Percentiles rank a stretch among this genome's conserved stretches.
Evolutionary conservation across 2,329 filamentous ascomycete genomes (phyloP).

Genomic region (Hypocrella siamensis): DNA sequence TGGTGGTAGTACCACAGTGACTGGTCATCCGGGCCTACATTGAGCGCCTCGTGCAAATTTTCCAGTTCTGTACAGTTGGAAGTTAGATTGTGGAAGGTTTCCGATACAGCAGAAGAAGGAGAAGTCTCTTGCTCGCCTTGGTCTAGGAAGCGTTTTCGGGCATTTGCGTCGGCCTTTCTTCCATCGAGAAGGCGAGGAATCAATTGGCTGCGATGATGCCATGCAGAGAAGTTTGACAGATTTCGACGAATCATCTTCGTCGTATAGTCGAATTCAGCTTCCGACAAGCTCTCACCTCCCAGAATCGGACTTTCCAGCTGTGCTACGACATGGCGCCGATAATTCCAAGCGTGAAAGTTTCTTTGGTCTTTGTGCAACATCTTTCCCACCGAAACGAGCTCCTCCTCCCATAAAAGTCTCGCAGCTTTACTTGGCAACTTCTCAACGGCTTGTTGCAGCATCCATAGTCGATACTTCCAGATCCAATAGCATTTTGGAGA

Average conservation of each 20-base stretch:
- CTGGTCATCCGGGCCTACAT: conserved; percentile 84
- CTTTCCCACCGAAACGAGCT: conserved; percentile 68
- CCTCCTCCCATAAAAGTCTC: conserved; percentile 62
- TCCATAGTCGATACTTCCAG: conserved; percentile 90
- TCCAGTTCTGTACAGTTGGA: conserved; percentile 42
- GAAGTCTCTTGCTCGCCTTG: conserved; percentile 30
- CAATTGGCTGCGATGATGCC: conserved; percentile 79
- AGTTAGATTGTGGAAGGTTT: not conserved
- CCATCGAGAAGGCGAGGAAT: conserved; percentile 64
- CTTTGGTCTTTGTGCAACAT: conserved; percentile 77
- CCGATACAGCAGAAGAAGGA: not conserved
- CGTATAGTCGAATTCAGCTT: conserved; percentile 78
- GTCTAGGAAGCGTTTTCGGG: conserved; percentile 56
- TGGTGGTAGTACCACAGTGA: conserved; percentile 97
- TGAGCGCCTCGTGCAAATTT: conserved; percentile 62
- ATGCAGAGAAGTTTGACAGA: conserved; percentile 91
- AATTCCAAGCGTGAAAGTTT: conserved; percentile 96
- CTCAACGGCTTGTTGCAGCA: conserved; percentile 55
- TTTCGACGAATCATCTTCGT: conserved; percentile 74
- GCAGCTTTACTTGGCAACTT: conserved; percentile 42
- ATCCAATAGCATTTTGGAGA: conserved; percentile 99
- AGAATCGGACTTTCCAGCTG: conserved; percentile 48
- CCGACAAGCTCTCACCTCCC: conserved; percentile 47
- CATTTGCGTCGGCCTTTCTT: conserved; percentile 44
- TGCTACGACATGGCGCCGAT: conserved; percentile 64